Evolutionary conservation across 768 basidiomycete species (phyloP), one percentile per base, ranked within the genome.

Genomic region (Mycena latifolia): DNA sequence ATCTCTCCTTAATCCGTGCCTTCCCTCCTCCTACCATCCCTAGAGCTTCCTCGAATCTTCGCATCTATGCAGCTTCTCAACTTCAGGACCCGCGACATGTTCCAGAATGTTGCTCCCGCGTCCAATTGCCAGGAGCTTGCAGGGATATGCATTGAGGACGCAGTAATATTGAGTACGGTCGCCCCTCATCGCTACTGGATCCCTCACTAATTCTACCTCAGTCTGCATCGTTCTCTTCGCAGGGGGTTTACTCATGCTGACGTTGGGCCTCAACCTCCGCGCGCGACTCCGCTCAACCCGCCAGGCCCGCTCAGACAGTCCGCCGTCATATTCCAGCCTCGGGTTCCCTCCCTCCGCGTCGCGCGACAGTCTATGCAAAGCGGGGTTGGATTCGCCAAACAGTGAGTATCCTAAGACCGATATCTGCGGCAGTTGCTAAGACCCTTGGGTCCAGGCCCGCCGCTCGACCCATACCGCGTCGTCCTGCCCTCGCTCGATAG

Each of bases 401-500:
- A 52, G 57, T 55, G 5, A 55, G 57, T 68, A 52, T 65, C 65
- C n/a, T 52, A 55, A 27, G 17, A 47, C 5, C 22, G n/a, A 45
- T 51, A 55, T 63, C 53, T 24, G 29, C 63, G 22, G 11, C 39
- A 45, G 11, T 52, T 61, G 24, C 57, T 27, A 14, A 35, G 22
- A 29, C 12, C 12, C 25, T 27, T 18, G 11, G 11, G 11, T 33
- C 31, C 37, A 48, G 55, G 63, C 31, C 60, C 63, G 3, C 46
- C 62, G 43, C 48, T 74, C n/a, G 76, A 77, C 47, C 76, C 75
- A 20, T 76, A 72, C 37, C 72, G 66, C 47, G 60, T 69, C 66
- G 71, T 73, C 33, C 58, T 71, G 43, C 58, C 58, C 7, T 73
- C 67, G 7, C 63, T 75, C n/a, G 70, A 75, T 54, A 57, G 67